Evolutionary conservation across 2,329 filamentous ascomycete genomes (phyloP).

Genomic region (Aspergillus hiratsukae): DNA sequence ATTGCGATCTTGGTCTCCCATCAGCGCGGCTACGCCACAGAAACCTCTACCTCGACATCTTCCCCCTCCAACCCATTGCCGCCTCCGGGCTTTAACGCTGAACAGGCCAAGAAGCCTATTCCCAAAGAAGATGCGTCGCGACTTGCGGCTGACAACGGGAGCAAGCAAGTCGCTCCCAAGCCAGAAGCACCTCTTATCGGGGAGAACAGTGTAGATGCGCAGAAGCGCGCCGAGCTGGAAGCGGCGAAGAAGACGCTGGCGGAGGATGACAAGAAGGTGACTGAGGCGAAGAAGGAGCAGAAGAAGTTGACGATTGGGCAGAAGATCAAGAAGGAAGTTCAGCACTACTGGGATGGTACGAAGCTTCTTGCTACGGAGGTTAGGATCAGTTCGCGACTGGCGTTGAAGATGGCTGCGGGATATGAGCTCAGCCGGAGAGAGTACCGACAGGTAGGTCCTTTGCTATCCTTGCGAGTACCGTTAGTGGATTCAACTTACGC

Average conservation of each 20-base stretch:
- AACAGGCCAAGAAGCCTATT: constrained; percentile 81
- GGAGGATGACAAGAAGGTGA: constrained; percentile 51
- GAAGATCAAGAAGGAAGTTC: constrained; percentile 88
- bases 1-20: constrained; percentile 55
- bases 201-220: constrained; percentile 46
- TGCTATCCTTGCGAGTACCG: background rate
- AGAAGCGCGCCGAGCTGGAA: constrained; percentile 59
- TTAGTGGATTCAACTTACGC: constrained; percentile 8
- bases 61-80: constrained; percentile 55
- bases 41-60: constrained; percentile 49
- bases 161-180: constrained; percentile 34
- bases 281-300: constrained; percentile 64
- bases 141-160: constrained; percentile 29
- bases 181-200: constrained; percentile 38
- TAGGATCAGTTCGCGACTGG: constrained; percentile 84
- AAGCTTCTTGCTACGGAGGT: constrained; percentile 91
- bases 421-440: constrained; percentile 95
- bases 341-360: constrained; percentile 98
- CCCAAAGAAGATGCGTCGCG: constrained; percentile 48
- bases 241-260: constrained; percentile 52
- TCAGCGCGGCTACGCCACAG: constrained; percentile 50
- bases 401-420: constrained; percentile 94
- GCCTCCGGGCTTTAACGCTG: constrained; percentile 86
- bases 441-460: constrained; percentile 64
- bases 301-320: constrained; percentile 87